Base-by-base conservation (phyloP, 306 rosid genomes). In the Senna siamea region DNA sequence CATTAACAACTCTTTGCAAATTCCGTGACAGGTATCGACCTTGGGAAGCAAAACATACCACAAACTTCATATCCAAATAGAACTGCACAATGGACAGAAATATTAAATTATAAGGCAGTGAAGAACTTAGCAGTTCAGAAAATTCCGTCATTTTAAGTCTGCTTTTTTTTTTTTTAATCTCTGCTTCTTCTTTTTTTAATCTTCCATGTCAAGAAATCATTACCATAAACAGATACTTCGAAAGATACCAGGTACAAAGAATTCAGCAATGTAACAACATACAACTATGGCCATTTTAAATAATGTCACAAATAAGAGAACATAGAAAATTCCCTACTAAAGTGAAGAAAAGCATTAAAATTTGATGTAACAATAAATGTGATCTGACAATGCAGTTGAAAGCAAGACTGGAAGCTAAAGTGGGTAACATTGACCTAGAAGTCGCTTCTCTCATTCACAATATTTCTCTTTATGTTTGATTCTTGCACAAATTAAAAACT, bases 51-150 rank as follows among this genome's bases (percentile, higher is more conserved):
- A 93, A 93, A 82, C 90, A 83, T 56, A 87, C 80, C 43, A 91
- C 98, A n/a, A 93, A 93, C 88, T 93, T 93, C 98, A 93, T 93
- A 76, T 93, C 98, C 84, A 93, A 82, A 80, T 93, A 93, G 77
- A 93, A 91, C 98, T 93, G 97, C 94, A 84, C 55, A 69, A 72
- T n/a, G 64, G 46, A 72, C 7, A 62, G 78, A 14, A 60, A 40
- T 64, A 13, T 13, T 11, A 69, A 46, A 58, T 71, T 19, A 78
- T n/a, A 67, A 2, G 56, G 71, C 73, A 8, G 19, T 32, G 3
- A 23, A 9, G 34, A 47, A 69, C 65, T 22, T 52, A 2, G 28
- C 59, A 30, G 71, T 65, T 74, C 34, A 41, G 23, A 15, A 35
- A 41, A 23, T 72, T 71, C 47, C 17, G 19, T 60, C 74, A 37